Percentiles rank a stretch among this genome's conserved stretches.
Conservation (phyloP, 306 rosid genomes). For the Lablab purpureus region DNA sequence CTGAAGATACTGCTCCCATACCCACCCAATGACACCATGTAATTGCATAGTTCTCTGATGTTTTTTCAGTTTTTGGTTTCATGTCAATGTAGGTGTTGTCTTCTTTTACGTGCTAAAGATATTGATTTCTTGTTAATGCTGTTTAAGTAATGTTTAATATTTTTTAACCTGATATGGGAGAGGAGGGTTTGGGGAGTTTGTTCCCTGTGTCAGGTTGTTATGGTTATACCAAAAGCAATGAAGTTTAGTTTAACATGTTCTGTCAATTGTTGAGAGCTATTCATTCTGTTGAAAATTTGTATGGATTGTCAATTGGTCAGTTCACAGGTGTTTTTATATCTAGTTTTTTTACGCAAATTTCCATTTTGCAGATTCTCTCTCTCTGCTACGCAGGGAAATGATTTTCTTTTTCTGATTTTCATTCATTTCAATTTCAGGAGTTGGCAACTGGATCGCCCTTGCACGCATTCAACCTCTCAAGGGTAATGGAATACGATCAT, state of each 20-base stretch:
- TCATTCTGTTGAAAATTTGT: constrained; percentile 8
- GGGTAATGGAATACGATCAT: not conserved
- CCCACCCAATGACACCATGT: constrained; percentile 59
- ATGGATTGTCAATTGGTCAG: constrained; percentile 28
- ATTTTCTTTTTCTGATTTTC: not conserved
- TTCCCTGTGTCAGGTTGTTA: not conserved
- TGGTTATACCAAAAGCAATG: not conserved
- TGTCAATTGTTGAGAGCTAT: constrained; percentile 42
- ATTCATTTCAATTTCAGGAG: constrained; percentile 11
- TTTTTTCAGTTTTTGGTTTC: constrained; percentile 33
- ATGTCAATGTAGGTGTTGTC: constrained; percentile 15
- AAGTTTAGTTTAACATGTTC: not conserved
- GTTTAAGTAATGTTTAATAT: constrained; percentile 1
- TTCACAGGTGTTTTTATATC: not conserved
- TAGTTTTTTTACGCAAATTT: not conserved
- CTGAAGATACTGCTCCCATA: constrained; percentile 61
- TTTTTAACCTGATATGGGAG: not conserved
- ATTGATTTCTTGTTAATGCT: not conserved
- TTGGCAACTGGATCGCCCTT: not conserved
- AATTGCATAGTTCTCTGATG: constrained; percentile 8
- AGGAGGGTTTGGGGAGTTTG: not conserved
- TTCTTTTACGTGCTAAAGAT: constrained; percentile 32
- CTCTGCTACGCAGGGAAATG: not conserved
- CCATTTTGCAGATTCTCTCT: not conserved
- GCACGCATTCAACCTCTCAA: not conserved